Percentiles rank a stretch among this genome's conserved stretches.
Evolutionary conservation across 2,329 filamentous ascomycete species (phyloP).

Genomic region (Sordariomycetes sp.): DNA sequence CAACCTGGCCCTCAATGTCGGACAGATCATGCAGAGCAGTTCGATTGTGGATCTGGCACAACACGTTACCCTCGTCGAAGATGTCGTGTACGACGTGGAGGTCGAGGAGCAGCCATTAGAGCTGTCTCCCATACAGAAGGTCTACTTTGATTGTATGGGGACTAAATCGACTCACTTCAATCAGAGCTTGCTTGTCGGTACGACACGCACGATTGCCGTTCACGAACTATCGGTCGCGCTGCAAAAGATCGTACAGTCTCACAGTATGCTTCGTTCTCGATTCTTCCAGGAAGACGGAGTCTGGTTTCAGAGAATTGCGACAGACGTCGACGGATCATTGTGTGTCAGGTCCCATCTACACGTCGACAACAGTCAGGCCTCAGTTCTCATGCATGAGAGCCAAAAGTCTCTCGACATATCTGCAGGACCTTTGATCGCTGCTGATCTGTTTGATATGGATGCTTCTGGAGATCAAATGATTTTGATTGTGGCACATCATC

Average conservation of each 20-base stretch:
- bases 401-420: constrained; percentile 5
- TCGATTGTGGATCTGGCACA: constrained; percentile 15
- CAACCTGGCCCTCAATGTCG: constrained; percentile 18
- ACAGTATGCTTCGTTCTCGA: constrained; percentile 9
- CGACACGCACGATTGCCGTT: background rate
- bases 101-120: constrained; percentile 29
- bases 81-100: constrained; percentile 28
- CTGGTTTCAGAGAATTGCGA: constrained; percentile 5
- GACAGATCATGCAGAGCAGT: constrained; percentile 18
- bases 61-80: constrained; percentile 10
- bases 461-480: constrained; percentile 10
- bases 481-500: constrained; percentile 25
- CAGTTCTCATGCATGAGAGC: background rate
- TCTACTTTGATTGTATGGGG: constrained; percentile 5
- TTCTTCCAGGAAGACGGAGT: constrained; percentile 2
- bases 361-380: background rate
- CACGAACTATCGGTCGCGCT: background rate
- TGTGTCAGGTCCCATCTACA: constrained; percentile 4
- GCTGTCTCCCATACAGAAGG: constrained; percentile 8
- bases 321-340: constrained; percentile 2
- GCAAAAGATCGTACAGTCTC: constrained; percentile 4
- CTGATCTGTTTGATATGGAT: constrained; percentile 7
- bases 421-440: constrained; percentile 9
- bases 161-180: constrained; percentile 1
- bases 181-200: constrained; percentile 2